Base-by-base conservation (phyloP, 164 flowering plant species). In the Tetrastigma voinierianum region DNA sequence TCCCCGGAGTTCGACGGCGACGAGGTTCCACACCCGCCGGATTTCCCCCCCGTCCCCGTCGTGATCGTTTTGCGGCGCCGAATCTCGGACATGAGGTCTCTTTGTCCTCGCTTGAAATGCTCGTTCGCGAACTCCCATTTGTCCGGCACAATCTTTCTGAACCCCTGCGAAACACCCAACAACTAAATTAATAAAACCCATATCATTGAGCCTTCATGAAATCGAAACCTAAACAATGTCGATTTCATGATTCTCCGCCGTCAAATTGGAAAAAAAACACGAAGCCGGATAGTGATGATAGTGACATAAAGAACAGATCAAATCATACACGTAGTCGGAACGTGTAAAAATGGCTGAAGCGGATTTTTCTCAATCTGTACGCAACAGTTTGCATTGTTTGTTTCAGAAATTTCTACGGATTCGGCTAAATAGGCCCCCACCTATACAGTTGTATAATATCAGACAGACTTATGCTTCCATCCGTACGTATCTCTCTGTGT, bases 61-160 rank as follows among this genome's bases (percentile, higher is more conserved):
- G 76, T 12, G 4, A 51, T 66, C 14, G 82, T 45, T 57, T 87
- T 89, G 19, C 94, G 82, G 67, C 94, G 94, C n/a, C 85, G 88
- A 67, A 89, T 85, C 15, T 77, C 75, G 46, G 73, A 43, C 52
- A 89, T 84, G 56, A 87, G 85, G 47, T 82, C 83, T 18, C 61
- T 76, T 17, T 82, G 79, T 7, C 88, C 91, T 69, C 77, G 64
- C 57, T 62, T 69, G 79, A 89, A 89, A 54, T 75, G 53, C 18
- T 89, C 91, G 70, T 87, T 87, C 14, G 82, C 76, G 62, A 89
- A 89, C 59, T 89, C 94, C 94, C 94, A 89, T 73, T 80, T 83
- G 68, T 85, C 87, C 10, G 91, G 88, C 45, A 84, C 94, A 1
- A 63, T 81, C 80, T 91, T 91, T 3, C 90, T 77, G 46, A 91